These are phyloP conservation scores for Aspergillus spinulosporus DNA, from an alignment of 2,329 filamentous ascomycete species.

Conservation along the genomic window DNA sequence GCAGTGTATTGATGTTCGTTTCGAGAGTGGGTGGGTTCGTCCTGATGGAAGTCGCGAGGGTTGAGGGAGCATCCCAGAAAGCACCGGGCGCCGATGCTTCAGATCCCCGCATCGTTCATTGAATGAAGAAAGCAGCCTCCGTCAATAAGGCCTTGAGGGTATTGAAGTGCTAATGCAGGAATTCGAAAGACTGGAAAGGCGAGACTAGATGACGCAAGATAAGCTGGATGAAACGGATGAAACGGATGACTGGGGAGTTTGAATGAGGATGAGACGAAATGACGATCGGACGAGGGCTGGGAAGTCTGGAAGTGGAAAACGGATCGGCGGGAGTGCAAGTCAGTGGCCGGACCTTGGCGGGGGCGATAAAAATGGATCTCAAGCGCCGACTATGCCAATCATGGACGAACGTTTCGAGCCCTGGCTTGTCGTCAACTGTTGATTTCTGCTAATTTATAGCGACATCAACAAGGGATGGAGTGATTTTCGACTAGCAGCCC, in stretches of 20 bases:
- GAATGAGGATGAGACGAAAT: constrained; percentile 10
- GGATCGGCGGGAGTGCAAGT: constrained; percentile 9
- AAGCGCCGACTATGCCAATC: background rate
- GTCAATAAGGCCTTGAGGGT: constrained; percentile 11
- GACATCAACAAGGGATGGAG: background rate
- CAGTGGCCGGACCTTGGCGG: constrained; percentile 17
- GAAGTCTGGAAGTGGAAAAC: background rate
- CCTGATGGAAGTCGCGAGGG: constrained; percentile 34
- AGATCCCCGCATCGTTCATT: constrained; percentile 44
- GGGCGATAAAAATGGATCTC: constrained; percentile 13
- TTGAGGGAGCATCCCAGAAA: constrained; percentile 37
- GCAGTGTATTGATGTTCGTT: constrained; percentile 21
- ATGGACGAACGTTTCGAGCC: constrained; percentile 24
- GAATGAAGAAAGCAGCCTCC: constrained; percentile 20
- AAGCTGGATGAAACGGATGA: constrained; percentile 2
- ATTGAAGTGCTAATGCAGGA: constrained; percentile 1
- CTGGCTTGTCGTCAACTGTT: background rate
- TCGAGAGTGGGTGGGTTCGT: constrained; percentile 31
- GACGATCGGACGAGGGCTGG: constrained; percentile 19
- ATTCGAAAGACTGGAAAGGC: constrained; percentile 1
- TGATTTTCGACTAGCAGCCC: background rate
- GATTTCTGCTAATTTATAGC: constrained; percentile 3
- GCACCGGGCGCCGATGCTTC: constrained; percentile 41
- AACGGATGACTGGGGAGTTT: constrained; percentile 1
- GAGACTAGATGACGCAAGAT: constrained; percentile 4